Evolutionary conservation across 352 stramenopile genomes (phyloP).

Genomic region (Plasmopara muralis): DNA sequence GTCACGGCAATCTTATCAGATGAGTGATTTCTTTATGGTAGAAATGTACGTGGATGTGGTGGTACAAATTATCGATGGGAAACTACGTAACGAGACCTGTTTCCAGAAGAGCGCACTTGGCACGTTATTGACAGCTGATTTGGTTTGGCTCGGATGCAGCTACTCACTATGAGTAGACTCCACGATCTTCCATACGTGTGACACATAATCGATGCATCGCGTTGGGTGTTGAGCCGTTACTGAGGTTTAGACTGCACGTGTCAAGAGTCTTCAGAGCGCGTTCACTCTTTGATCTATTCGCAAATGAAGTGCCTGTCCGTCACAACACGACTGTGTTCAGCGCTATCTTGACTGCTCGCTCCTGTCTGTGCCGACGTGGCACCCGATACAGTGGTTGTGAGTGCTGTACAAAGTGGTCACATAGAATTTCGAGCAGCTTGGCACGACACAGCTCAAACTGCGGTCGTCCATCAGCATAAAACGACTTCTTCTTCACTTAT

Average conservation of each 20-base stretch:
- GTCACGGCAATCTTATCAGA: not conserved
- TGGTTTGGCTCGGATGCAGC: not conserved
- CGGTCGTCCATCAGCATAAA: not conserved
- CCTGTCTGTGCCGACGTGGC: not conserved
- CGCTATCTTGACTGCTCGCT: not conserved
- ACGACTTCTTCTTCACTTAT: not conserved
- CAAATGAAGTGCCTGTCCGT: not conserved
- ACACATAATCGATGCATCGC: not conserved
- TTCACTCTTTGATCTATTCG: not conserved
- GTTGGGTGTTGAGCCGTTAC: not conserved
- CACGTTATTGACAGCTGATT: not conserved
- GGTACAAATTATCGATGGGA: not conserved
- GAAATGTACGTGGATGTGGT: not conserved
- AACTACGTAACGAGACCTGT: not conserved
- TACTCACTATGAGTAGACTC: not conserved
- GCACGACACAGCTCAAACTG: not conserved
- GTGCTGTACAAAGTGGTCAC: slow-evolving; percentile 3
- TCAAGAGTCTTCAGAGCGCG: not conserved
- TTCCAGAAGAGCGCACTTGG: not conserved
- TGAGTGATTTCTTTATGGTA: not conserved
- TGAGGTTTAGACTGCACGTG: not conserved
- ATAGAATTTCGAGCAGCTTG: not conserved
- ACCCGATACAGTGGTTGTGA: not conserved
- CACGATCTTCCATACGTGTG: not conserved
- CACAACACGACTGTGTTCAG: slow-evolving; percentile 1